Evolutionary conservation across 208 protist species (phyloP), one percentile per base, ranked within the genome.

Genomic region (Endotrypanum monterogeii): DNA sequence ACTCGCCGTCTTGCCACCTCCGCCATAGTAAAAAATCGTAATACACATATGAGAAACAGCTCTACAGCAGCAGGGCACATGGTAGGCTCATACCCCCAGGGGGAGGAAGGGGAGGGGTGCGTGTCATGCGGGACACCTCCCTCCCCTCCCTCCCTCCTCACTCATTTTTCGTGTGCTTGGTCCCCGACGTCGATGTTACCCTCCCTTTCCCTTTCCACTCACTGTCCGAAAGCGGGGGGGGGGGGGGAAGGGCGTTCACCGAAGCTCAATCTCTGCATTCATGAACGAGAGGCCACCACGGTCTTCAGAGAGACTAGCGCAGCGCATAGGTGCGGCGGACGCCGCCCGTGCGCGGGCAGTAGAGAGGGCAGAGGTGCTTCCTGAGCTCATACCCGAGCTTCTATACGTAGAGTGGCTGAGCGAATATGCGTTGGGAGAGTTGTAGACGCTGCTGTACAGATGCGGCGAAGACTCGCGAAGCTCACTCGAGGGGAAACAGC

Each of bases 401-500:
- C 52, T 54, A 55, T 69, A 61, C 14, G 37, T 30, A 28, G 67
- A 72, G 14, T 37, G 55, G 14, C 55, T 18, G 6, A 73, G 2
- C 65, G 52, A 86, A 18, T 66, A 63, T 11, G 39, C 25, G 58
- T 52, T 79, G 20, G 23, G 65, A 14, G 58, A 74, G 65, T 51
- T 85, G 46, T 62, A 50, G 28, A 54, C 72, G 58, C 61, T 67
- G 63, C 58, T 71, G 61, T 73, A 69, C 67, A 80, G 58, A 28
- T 75, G 66, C 63, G 71, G 67, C 52, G 75, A 66, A 28, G 60
- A 50, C 68, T 77, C 75, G 32, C 78, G 44, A 20, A 58, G 46
- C 74, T 72, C 70, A 63, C 67, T 65, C 1, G 87, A 73, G 16
- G 89, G 83, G 67, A 98, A 98, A 71, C 92, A 96, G 57, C 87